Base-by-base conservation (phyloP, 108 stramenopile genomes). In the Fragilaria crotonensis region DNA sequence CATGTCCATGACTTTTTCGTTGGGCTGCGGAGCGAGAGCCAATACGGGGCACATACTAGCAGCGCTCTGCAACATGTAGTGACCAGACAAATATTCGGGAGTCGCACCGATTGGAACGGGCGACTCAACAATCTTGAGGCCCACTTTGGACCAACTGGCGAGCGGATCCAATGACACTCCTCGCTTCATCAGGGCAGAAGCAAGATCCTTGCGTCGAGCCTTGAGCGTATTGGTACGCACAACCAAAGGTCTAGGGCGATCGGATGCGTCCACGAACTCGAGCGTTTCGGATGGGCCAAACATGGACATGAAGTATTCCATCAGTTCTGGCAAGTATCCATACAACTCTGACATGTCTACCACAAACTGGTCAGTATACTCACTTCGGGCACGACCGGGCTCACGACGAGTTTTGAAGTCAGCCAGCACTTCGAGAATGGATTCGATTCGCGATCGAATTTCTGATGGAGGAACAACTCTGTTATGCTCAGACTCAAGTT, bases 61-160 rank as follows among this genome's bases (percentile, higher is more conserved):
- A 3, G 99, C 97, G 60, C 93, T 87, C 64, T 99, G 99, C 45
- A 99, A 85, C 95, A 99, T 98, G 80, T 99, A 99, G 62, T 96
- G 93, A 4, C 99, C 99, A 29, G 93, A 85, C 46, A 99, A 77
- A 76, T 99, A 99, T 70, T 99, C 99, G 14, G 99, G 99, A 17
- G 99, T 99, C 4, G 99, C 99, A 18, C 99, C 99, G 50, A 99
- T 85, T 7, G 99, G 99, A 18, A 99, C 94, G n/a, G 83, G 70
- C 32, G 91, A 92, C 60, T 98, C 97, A 29, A 89, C 87, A 59
- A 99, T 95, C 57, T 98, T 97, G 33, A 99, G 70, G 4, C 94
- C 97, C 19, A 98, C 99, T 79, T 98, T 98, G 50, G 92, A 95
- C 99, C 99, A 99, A 30, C 66, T 33, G 11, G 96, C 96, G 23